A percentile compares a stretch with the other conserved stretches of the same genome.
Conservation (phyloP, 441 rosid genomes). For the Erodium moschatum region DNA sequence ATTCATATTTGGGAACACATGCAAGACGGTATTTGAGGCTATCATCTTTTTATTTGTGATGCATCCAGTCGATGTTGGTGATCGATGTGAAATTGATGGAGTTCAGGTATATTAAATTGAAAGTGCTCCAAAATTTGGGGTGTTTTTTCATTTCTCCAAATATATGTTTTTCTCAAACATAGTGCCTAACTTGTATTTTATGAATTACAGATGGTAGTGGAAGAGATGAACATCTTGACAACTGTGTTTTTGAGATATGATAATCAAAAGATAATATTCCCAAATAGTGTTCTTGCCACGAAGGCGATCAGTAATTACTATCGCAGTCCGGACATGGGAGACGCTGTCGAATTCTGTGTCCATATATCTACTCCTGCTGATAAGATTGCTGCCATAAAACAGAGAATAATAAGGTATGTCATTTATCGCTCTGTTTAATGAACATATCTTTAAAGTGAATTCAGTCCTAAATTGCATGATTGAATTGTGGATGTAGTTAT, state of each 20-base stretch:
- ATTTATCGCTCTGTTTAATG: no score
- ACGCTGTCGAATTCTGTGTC: constrained; percentile 49
- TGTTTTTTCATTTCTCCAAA: no score
- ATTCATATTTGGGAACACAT: constrained; percentile 71
- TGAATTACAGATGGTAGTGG: neutral
- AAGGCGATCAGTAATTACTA: constrained; percentile 54
- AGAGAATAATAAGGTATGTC: constrained; percentile 43
- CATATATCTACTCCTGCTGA: constrained; percentile 65
- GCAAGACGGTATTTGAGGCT: constrained; percentile 38
- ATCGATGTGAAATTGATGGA: constrained; percentile 53
- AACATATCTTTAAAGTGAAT: no score
- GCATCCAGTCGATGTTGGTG: constrained; percentile 51
- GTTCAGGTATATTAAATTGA: constrained; percentile 30
- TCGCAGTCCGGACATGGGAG: constrained; percentile 87
- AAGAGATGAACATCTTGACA: constrained; percentile 33
- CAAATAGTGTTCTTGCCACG: constrained; percentile 55
- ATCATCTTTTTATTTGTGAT: constrained; percentile 6
- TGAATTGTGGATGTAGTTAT: neutral
- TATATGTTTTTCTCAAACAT: neutral
- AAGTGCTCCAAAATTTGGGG: no score
- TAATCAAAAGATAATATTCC: constrained; percentile 47
- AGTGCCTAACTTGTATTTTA: neutral
- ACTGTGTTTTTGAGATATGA: constrained; percentile 66
- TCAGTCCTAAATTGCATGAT: neutral
- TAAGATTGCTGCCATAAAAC: constrained; percentile 44